Evolutionary conservation across 2,329 filamentous ascomycete species (phyloP).

Genomic region (Alternaria longipes): DNA sequence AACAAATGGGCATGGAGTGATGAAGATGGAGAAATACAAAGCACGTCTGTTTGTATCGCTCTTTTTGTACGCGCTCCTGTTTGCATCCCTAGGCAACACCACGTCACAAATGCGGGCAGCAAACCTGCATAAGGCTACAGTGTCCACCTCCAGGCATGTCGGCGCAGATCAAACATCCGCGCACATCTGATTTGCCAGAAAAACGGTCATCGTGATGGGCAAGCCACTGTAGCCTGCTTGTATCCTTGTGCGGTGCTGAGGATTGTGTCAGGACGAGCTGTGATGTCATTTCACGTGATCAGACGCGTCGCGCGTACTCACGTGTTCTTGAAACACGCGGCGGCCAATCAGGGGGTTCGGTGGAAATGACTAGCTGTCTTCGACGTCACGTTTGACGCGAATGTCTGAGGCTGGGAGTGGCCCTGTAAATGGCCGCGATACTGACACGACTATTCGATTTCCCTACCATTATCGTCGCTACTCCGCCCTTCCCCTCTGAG

Average conservation of each 20-base stretch:
- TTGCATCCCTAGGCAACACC: constrained; percentile 26
- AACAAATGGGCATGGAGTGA: background rate
- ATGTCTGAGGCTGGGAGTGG: constrained; percentile 21
- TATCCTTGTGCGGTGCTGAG: constrained; percentile 16
- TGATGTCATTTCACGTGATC: constrained; percentile 33
- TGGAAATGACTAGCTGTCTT: constrained; percentile 13
- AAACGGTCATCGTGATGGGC: constrained; percentile 2
- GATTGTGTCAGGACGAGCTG: constrained; percentile 2
- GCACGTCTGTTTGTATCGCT: constrained; percentile 21
- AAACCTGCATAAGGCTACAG: background rate
- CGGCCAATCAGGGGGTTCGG: constrained; percentile 24
- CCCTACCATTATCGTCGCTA: background rate
- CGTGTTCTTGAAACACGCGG: constrained; percentile 4
- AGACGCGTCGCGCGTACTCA: constrained; percentile 25
- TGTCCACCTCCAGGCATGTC: constrained; percentile 8
- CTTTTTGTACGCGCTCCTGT: constrained; percentile 18
- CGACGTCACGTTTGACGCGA: constrained; percentile 26
- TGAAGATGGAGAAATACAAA: background rate
- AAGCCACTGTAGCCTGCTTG: constrained; percentile 26
- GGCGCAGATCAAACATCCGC: constrained; percentile 17
- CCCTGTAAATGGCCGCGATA: constrained; percentile 8
- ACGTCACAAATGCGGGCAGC: constrained; percentile 28
- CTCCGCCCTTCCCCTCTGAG: background rate
- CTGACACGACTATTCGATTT: background rate
- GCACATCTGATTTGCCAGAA: constrained; percentile 15